A percentile compares a stretch with the other conserved stretches of the same genome.
phyloP scores from a whole-genome alignment of 129 eudicot species.

The Mikania micrantha region DNA sequence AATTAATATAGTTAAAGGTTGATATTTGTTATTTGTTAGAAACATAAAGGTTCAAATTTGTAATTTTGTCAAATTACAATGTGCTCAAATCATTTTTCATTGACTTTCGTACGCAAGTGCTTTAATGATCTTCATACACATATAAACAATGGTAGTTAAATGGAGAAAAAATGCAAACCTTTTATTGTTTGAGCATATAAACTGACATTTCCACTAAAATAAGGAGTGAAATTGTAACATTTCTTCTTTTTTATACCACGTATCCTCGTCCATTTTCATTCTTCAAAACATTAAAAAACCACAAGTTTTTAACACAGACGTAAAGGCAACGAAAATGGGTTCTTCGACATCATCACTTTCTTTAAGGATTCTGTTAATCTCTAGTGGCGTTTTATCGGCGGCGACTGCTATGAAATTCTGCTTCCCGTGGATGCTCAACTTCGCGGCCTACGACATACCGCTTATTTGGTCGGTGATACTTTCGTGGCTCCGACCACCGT shows the following conservation, averaged over 20 bases:
- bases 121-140: too few relatives aligned
- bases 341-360: constrained; percentile 31
- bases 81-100: too few relatives aligned
- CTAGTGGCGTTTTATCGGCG: constrained; percentile 42
- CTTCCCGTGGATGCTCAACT: constrained; percentile 26
- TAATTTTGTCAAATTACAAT: too few relatives aligned
- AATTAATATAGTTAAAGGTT: too few relatives aligned
- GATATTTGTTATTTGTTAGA: too few relatives aligned
- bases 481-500: constrained; percentile 77
- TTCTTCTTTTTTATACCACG: constrained; percentile 1
- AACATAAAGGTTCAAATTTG: too few relatives aligned
- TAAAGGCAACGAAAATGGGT: constrained; percentile 20
- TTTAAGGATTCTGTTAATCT: constrained; percentile 35
- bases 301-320: not conserved
- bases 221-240: constrained; percentile 15
- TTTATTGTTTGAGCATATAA: not conserved
- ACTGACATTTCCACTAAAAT: not conserved
- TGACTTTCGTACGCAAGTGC: too few relatives aligned
- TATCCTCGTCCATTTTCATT: not conserved
- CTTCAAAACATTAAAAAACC: not conserved
- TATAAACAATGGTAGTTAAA: not conserved
- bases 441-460: constrained; percentile 35
- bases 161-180: not conserved
- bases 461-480: constrained; percentile 31
- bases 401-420: constrained; percentile 35